Conservation (phyloP, 164 flowering plant species). For the Malania oleifera region DNA sequence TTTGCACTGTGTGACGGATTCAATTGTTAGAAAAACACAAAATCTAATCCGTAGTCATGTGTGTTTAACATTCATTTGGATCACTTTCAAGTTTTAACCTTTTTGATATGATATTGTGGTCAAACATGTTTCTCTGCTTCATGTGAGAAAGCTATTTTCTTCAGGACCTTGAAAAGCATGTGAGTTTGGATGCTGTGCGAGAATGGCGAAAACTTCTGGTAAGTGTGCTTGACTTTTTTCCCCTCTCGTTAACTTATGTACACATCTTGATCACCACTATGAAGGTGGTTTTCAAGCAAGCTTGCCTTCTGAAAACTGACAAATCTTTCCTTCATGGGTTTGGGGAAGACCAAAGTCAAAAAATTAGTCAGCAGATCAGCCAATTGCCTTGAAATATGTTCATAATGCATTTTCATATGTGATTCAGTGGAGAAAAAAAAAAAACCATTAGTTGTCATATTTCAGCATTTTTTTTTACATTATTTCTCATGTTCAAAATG, state of each 20-base stretch:
- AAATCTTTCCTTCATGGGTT: background rate
- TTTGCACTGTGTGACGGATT: no score
- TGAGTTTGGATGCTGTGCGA: constrained; percentile 57
- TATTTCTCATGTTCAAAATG: background rate
- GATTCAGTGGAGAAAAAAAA: no score
- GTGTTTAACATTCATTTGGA: background rate
- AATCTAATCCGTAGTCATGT: background rate
- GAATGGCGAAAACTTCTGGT: constrained; percentile 96
- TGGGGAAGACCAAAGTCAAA: background rate
- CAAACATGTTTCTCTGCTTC: background rate
- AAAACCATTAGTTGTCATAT: no score
- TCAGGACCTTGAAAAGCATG: constrained; percentile 91
- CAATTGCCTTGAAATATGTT: no score
- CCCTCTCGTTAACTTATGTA: no score
- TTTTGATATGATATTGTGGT: background rate
- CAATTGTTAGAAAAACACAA: no score
- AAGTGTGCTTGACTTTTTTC: constrained; percentile 22
- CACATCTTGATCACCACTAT: no score
- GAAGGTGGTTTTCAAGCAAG: no score
- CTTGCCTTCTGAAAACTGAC: no score
- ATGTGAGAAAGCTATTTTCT: background rate
- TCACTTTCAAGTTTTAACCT: background rate
- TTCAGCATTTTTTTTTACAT: no score
- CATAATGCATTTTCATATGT: no score
- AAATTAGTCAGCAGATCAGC: background rate